These are phyloP conservation scores for Ganoderma meredithae DNA, from an alignment of 1,284 basidiomycete species.

Conservation along the genomic window DNA sequence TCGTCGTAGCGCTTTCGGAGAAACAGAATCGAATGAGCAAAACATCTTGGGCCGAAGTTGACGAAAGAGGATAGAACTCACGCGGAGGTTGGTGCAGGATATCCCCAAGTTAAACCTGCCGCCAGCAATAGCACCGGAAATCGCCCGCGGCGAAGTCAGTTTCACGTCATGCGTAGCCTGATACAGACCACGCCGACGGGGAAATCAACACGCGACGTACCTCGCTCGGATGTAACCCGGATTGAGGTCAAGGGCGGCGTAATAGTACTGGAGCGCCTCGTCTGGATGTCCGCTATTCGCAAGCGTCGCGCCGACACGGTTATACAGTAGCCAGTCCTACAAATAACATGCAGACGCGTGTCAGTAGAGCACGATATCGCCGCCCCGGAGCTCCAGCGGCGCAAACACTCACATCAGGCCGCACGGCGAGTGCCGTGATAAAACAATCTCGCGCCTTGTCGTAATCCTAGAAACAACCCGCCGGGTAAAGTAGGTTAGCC, in stretches of 20 bases:
- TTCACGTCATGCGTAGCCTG: not conserved
- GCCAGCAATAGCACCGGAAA: not conserved
- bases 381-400: slow-evolving; percentile 3
- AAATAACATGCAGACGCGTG: slow-evolving; percentile 4
- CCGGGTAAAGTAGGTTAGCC: slow-evolving; percentile 3
- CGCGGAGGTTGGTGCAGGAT: slow-evolving; percentile 86
- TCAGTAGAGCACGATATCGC: not conserved
- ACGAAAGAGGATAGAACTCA: slow-evolving; percentile 46
- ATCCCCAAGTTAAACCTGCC: slow-evolving; percentile 90
- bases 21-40: slow-evolving; percentile 7
- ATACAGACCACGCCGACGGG: not conserved
- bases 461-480: slow-evolving; percentile 71
- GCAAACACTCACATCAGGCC: slow-evolving; percentile 78
- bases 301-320: slow-evolving; percentile 95
- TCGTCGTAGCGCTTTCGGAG: slow-evolving; percentile 74
- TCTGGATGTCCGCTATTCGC: slow-evolving; percentile 89
- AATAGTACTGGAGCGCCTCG: slow-evolving; percentile 91
- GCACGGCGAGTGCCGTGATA: slow-evolving; percentile 83
- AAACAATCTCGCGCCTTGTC: slow-evolving; percentile 95
- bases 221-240: slow-evolving; percentile 94
- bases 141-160: not conserved
- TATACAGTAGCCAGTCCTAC: slow-evolving; percentile 95
- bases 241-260: slow-evolving; percentile 88
- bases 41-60: not conserved
- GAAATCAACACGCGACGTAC: slow-evolving; percentile 45